phyloP scores from a whole-genome alignment of 148 eudicot species.

The Chenopodium album region DNA sequence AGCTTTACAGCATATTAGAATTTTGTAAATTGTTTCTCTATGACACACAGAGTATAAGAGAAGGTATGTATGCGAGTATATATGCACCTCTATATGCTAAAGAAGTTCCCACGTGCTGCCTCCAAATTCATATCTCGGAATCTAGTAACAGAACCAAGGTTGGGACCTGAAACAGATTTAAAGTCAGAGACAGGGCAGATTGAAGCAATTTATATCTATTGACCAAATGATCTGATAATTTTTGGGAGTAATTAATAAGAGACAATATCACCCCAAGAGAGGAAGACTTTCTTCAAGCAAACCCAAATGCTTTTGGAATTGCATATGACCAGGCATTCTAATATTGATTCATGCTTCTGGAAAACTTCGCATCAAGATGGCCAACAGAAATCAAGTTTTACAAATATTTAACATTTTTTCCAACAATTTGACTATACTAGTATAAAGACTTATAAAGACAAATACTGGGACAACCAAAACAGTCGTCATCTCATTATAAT shows the following conservation, averaged over 20 bases:
- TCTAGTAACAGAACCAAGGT: background rate
- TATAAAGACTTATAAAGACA: too few relatives aligned
- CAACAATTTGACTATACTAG: too few relatives aligned
- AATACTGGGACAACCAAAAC: too few relatives aligned
- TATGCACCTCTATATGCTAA: slow-evolving; percentile 9
- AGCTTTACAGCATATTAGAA: slow-evolving; percentile 16
- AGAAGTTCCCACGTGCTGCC: background rate
- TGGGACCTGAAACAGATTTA: slow-evolving; percentile 11
- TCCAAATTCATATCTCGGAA: background rate
- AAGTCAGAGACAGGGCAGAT: background rate
- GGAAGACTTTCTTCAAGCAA: too few relatives aligned
- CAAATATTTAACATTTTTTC: too few relatives aligned
- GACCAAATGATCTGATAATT: too few relatives aligned
- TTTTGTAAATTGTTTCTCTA: background rate
- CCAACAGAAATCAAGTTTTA: too few relatives aligned
- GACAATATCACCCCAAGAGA: background rate
- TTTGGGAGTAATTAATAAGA: too few relatives aligned
- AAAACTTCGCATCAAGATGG: too few relatives aligned
- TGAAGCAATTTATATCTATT: too few relatives aligned
- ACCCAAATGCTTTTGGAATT: background rate
- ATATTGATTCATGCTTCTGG: too few relatives aligned
- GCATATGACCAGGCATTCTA: background rate
- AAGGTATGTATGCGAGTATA: background rate
- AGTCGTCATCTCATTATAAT: too few relatives aligned
- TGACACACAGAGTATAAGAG: background rate